phyloP scores from a whole-genome alignment of 495 filamentous ascomycete genomes.

The Neurospora sp. region DNA sequence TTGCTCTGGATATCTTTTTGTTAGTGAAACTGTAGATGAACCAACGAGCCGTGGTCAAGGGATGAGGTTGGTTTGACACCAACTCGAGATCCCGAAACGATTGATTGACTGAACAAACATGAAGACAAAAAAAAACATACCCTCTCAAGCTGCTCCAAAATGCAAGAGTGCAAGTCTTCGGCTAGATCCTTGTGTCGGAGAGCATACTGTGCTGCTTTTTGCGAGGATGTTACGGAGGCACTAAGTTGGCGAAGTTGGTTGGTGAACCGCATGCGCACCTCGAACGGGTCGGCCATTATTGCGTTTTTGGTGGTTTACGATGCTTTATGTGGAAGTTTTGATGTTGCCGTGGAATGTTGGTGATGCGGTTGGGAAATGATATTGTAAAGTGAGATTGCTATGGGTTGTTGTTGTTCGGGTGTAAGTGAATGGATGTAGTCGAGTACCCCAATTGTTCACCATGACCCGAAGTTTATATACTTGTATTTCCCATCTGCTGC shows the following conservation, averaged over 20 bases:
- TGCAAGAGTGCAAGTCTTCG: constrained; percentile 94
- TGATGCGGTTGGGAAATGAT: constrained; percentile 5
- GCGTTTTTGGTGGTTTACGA: no score
- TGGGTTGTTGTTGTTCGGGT: background rate
- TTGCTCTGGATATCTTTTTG: constrained; percentile 48
- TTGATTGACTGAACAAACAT: background rate
- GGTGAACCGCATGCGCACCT: constrained; percentile 96
- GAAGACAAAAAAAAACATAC: constrained; percentile 31
- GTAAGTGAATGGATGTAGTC: background rate
- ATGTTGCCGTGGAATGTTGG: background rate
- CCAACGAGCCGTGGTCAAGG: background rate
- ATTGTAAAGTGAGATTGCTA: background rate
- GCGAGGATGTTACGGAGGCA: constrained; percentile 75
- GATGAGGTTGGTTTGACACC: background rate
- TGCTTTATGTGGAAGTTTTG: no score
- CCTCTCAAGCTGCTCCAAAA: constrained; percentile 85
- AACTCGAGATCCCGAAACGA: no score
- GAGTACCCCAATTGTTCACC: background rate
- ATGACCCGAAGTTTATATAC: background rate
- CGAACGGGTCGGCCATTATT: constrained; percentile 86
- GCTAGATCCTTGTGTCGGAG: constrained; percentile 85
- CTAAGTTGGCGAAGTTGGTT: constrained; percentile 77
- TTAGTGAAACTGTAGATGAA: background rate
- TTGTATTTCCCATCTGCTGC: background rate
- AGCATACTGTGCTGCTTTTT: constrained; percentile 91